Base-by-base conservation (phyloP, 176 grass and related monocot species). In the Cocos nucifera region DNA sequence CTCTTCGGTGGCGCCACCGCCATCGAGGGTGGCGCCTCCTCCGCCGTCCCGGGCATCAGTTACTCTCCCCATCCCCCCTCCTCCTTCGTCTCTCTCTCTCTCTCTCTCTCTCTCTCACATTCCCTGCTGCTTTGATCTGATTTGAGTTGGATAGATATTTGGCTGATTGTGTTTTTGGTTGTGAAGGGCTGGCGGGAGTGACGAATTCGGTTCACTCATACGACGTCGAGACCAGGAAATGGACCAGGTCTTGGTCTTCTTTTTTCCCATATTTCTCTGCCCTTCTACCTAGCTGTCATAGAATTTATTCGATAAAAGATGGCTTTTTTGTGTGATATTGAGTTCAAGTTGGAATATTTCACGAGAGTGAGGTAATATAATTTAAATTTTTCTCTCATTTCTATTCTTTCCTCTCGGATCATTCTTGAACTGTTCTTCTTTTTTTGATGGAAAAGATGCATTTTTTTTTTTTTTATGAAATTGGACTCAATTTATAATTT, bases 1-100 rank as follows among this genome's bases (percentile, higher is more conserved):
- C 93, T 98, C 59, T 98, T 98, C 70, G 93, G 93, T 25, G 93
- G 93, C 49, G 87, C 87, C 70, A 98, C 93, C 19, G 81, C 84
- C 81, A 92, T 98, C 69, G 93, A 92, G 73, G 79, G 78, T 65
- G 77, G 83, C 71, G 80, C 61, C 0, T 82, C 83, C 54, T 67
- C 81, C 19, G 71, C 78, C 17, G 69, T 88, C 15, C 84, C 93
- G 15, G 93, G 87, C 69, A 92, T 98, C 81, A 90, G 93, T 98
- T 70, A 78, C 39, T 4, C 5, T 15, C 50, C 19, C 49, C 53
- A 3, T 57, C 25, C n/a, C 19, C 61, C 26, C 26, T 17, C 15
- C 51, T 65, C 20, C 49, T 19, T 39, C 54, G 51, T 19, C 57
- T 62, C 19, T 51, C 25, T 15, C 19, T 62, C 4, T 51, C 56